Evolutionary conservation across 176 grass and related monocot species (phyloP).

Genomic region (Avena insularis): DNA sequence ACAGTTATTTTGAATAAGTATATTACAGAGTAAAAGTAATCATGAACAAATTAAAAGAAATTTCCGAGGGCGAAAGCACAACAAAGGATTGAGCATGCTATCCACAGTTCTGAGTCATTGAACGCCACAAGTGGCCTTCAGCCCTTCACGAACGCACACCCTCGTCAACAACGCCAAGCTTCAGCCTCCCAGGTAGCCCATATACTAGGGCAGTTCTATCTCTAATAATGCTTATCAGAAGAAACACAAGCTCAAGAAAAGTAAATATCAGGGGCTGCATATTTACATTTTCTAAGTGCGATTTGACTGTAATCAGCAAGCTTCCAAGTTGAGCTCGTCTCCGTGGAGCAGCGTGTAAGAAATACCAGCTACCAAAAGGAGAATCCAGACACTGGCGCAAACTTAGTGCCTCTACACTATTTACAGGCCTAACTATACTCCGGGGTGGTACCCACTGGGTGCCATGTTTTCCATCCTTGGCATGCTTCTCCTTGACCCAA

Average conservation of each 20-base stretch:
- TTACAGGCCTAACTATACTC: slow-evolving; percentile 68
- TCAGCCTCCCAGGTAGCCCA: not conserved
- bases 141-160: not conserved
- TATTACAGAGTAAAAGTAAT: too few relatives aligned
- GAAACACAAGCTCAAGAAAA: not conserved
- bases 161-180: not conserved
- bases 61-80: not conserved
- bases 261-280: not conserved
- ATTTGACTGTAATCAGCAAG: slow-evolving; percentile 43
- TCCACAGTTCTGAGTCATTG: not conserved
- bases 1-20: too few relatives aligned
- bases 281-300: slow-evolving; percentile 35
- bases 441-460: slow-evolving; percentile 69
- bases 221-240: not conserved
- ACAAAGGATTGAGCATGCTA: not conserved
- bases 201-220: not conserved
- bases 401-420: slow-evolving; percentile 41
- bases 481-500: slow-evolving; percentile 71
- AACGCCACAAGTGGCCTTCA: not conserved
- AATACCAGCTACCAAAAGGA: slow-evolving; percentile 40
- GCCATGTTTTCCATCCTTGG: slow-evolving; percentile 63
- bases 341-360: slow-evolving; percentile 43
- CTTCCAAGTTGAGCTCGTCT: slow-evolving; percentile 44
- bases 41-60: too few relatives aligned
- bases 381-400: slow-evolving; percentile 33